Base-by-base conservation (phyloP, 805 yeast species). In the Lachancea thermotolerans region DNA sequence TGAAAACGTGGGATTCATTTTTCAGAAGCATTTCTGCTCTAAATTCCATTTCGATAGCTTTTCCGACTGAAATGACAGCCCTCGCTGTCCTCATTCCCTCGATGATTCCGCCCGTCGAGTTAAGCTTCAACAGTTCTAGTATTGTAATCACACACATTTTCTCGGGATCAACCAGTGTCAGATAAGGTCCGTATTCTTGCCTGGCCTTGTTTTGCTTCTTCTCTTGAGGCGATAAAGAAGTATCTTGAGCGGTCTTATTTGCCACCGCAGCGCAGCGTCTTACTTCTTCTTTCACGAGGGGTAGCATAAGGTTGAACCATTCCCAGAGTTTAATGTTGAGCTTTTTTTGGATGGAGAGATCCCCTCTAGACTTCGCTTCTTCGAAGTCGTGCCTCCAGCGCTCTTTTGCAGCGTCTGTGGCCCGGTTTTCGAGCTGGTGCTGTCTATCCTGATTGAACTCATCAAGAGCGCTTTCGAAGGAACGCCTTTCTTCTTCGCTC, bases 311-410 rank as follows among this genome's bases (percentile, higher is more conserved):
- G 43, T 74, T 73, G 52, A 83, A 82, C 99, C 99, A 93, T 48
- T 78, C 77, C 78, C 88, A 93, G 34, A 93, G 67, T 52, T 81
- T 80, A 1, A 80, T 81, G 47, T 88, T 89, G 34, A 90, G 68
- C 10, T 78, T 74, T 47, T 78, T 76, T 38, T 78, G 75, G 33
- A 79, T 63, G 3, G 78, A 62, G 43, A 76, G 58, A 10, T 73
- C 78, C 17, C 87, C 87, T 52, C 82, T 72, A 39, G 73, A 71
- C 47, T 71, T 70, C 57, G 79, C 72, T 43, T 77, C 79, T 55
- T 87, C 95, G 54, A 77, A 83, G 51, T 82, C 90, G 53, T 81
- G 82, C 60, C 79, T 82, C 99, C 99, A 91, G 62, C 85, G 83
- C 56, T 82, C 87, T 50, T 77, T 79, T 0, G 98, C 95, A 1